Evolutionary conservation across 2,329 filamentous ascomycete species (phyloP), one percentile per base, ranked within the genome.

Genomic region (Lasiodiplodia sp.): DNA sequence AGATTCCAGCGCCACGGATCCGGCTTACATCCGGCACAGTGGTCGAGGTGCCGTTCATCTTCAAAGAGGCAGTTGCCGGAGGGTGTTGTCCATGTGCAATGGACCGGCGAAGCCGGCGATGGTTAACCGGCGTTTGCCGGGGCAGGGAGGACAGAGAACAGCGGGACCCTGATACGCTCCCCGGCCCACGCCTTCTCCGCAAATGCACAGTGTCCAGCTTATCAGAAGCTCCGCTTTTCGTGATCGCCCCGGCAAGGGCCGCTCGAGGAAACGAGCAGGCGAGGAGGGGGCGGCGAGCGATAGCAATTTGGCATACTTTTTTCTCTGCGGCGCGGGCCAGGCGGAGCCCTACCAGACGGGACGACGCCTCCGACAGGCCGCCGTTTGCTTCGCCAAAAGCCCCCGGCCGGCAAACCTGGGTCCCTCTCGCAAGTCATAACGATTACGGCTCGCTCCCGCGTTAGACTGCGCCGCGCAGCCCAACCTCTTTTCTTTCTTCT

Each of bases 61-160:
- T 12, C 58, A n/a, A 8, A 16, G 34, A 34, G 40, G 40, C 7
- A 51, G 21, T 7, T 49, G 18, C 58, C 38, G 40, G 23, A 7
- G 31, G 47, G 31, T 52, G 60, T 64, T 64, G 60, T 34, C 16
- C 55, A 28, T 14, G 44, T 21, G 44, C 44, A 47, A 21, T n/a
- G 18, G 40, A 12, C 56, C 56, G 56, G 56, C 56, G 21, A 60
- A 60, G 37, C 8, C 56, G 56, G 56, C 55, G n/a, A 47, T 47
- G 28, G 31, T 47, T 60, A 21, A 12, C 37, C 37, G 31, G 56
- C 11, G 2, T 60, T 44, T 37, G 23, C 56, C 56, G 56, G 56
- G 21, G 14, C 21, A 16, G 21, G 25, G 7, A n/a, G 11, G 4
- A 52, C 16, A 12, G 51, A 57, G 34, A 37, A 8, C 11, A 12